Evolutionary conservation across 345 rosid genomes (phyloP).

Genomic region (Cochlearia excelsa): DNA sequence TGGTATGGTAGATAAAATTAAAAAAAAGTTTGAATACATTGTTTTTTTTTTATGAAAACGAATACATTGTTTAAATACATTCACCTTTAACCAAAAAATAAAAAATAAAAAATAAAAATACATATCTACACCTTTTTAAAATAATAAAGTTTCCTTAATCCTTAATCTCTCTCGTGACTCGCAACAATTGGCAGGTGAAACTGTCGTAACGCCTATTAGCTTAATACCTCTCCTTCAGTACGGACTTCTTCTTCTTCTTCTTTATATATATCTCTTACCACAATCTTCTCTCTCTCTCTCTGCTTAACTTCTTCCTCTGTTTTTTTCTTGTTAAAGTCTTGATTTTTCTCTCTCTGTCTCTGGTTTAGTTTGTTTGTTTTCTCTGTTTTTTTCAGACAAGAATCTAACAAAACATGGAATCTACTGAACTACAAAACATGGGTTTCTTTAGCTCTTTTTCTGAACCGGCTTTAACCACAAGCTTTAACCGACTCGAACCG

Average conservation of each 20-base stretch:
- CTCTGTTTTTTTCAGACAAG: constrained; percentile 1
- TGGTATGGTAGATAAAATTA: not conserved
- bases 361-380: constrained; percentile 1
- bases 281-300: constrained; percentile 15
- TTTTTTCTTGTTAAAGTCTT: not conserved
- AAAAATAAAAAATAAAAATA: not conserved
- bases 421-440: constrained; percentile 25
- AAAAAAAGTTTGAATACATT: not conserved
- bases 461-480: constrained; percentile 29
- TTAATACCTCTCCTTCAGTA: constrained; percentile 21
- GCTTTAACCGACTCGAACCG: constrained; percentile 19
- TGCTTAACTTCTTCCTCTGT: constrained; percentile 12
- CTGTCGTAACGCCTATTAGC: constrained; percentile 32
- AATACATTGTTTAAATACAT: constrained; percentile 8
- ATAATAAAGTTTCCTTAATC: constrained; percentile 22
- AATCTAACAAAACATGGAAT: constrained; percentile 32
- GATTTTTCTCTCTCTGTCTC: constrained; percentile 4
- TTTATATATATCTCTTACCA: constrained; percentile 15
- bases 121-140: not conserved
- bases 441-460: constrained; percentile 27
- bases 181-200: constrained; percentile 40
- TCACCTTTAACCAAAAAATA: not conserved
- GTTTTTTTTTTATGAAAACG: not conserved
- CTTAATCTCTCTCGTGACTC: constrained; percentile 30
- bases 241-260: constrained; percentile 24